Percentiles rank a stretch among this genome's conserved stretches.
These are phyloP conservation scores for Phialophora macrospora DNA, from an alignment of 2,329 filamentous ascomycete genomes.

Conservation along the genomic window DNA sequence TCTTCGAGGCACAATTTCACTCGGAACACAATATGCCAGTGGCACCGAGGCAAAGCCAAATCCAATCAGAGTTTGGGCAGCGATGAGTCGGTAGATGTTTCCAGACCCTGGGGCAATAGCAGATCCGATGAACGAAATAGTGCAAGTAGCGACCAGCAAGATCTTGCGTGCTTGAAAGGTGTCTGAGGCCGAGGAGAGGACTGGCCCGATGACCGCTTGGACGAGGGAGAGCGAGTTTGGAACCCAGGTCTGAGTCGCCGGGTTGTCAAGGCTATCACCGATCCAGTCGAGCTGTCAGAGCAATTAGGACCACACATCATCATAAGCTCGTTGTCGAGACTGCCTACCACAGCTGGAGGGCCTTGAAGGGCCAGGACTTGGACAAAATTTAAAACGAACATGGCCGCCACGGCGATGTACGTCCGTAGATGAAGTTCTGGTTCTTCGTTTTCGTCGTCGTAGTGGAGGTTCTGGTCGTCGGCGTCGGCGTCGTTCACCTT, in stretches of 20 bases:
- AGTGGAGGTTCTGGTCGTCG: slow-evolving; percentile 7
- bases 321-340: neutral
- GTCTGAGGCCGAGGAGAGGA: slow-evolving; percentile 29
- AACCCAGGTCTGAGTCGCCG: slow-evolving; percentile 19
- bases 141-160: slow-evolving; percentile 20
- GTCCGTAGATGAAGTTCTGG: slow-evolving; percentile 16
- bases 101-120: slow-evolving; percentile 26
- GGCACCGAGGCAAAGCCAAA: slow-evolving; percentile 28
- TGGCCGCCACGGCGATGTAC: slow-evolving; percentile 10
- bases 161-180: slow-evolving; percentile 28
- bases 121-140: slow-evolving; percentile 22
- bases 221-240: slow-evolving; percentile 17
- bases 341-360: slow-evolving; percentile 17
- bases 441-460: slow-evolving; percentile 15
- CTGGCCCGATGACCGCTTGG: slow-evolving; percentile 27
- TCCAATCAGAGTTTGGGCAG: slow-evolving; percentile 21
- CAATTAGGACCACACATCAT: neutral
- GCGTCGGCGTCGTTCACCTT: neutral
- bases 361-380: neutral
- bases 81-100: slow-evolving; percentile 24
- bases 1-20: slow-evolving; percentile 29
- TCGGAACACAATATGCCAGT: slow-evolving; percentile 24
- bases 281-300: slow-evolving; percentile 37
- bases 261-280: slow-evolving; percentile 17
- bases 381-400: slow-evolving; percentile 9